These are phyloP conservation scores for Penicillium sp. DNA, from an alignment of 2,329 filamentous ascomycete genomes.

Conservation along the genomic window DNA sequence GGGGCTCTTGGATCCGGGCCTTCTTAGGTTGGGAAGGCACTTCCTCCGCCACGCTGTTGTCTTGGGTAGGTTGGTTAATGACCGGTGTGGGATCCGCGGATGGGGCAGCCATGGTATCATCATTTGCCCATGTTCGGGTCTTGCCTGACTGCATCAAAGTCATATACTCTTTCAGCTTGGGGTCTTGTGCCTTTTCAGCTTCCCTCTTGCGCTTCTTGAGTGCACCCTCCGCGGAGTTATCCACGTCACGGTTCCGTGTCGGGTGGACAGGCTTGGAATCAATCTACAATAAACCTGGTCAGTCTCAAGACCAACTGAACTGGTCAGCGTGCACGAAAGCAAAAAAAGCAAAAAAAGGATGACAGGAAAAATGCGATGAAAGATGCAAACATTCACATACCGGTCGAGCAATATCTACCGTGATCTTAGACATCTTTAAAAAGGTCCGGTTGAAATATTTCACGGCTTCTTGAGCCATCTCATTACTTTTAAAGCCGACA, in stretches of 20 bases:
- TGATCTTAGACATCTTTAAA: slow-evolving; percentile 92
- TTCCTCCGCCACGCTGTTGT: slow-evolving; percentile 24
- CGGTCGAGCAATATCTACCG: slow-evolving; percentile 82
- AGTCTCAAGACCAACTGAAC: slow-evolving; percentile 42
- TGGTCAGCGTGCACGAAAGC: slow-evolving; percentile 38
- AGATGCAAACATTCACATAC: slow-evolving; percentile 50
- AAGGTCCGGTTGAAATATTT: slow-evolving; percentile 96
- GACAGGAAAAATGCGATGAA: slow-evolving; percentile 12
- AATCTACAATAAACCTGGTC: slow-evolving; percentile 41
- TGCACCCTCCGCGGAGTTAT: slow-evolving; percentile 24
- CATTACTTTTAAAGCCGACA: slow-evolving; percentile 82
- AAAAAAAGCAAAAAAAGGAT: slow-evolving; percentile 14
- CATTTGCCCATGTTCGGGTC: slow-evolving; percentile 63
- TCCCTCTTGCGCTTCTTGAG: slow-evolving; percentile 44
- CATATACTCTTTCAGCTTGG: slow-evolving; percentile 83
- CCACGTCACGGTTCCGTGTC: slow-evolving; percentile 22
- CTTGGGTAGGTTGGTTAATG: slow-evolving; percentile 24
- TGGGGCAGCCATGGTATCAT: slow-evolving; percentile 42
- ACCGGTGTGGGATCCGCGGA: slow-evolving; percentile 17
- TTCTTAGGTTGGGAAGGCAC: slow-evolving; percentile 46
- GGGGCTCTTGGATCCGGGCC: slow-evolving; percentile 56
- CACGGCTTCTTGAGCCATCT: slow-evolving; percentile 78
- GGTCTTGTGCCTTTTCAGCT: slow-evolving; percentile 62
- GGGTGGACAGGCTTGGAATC: slow-evolving; percentile 35
- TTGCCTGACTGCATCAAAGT: slow-evolving; percentile 75